These are phyloP conservation scores for Withania somnifera DNA, from an alignment of 305 asterid species.

Conservation along the genomic window DNA sequence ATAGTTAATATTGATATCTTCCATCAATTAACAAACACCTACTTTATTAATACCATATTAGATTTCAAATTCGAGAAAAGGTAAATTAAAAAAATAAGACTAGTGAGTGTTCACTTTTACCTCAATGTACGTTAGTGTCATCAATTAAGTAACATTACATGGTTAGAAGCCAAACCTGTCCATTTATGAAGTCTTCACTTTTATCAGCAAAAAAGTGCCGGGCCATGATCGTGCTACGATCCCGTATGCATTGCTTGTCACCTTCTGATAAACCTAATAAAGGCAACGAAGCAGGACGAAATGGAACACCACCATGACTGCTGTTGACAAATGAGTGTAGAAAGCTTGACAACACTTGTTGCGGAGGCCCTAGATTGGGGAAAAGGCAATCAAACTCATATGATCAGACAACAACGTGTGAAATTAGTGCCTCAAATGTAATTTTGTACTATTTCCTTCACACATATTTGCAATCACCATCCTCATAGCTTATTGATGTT, in stretches of 20 bases:
- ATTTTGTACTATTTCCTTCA: background rate
- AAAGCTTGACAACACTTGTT: conserved; percentile 81
- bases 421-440: background rate
- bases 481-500: background rate
- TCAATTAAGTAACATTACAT: conserved; percentile 1
- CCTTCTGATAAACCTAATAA: conserved; percentile 88
- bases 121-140: background rate
- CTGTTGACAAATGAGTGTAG: conserved; percentile 94
- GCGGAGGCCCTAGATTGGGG: conserved; percentile 79
- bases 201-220: conserved; percentile 96
- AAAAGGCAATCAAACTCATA: background rate
- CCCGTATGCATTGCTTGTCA: conserved; percentile 95
- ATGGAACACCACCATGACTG: conserved; percentile 63
- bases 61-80: background rate
- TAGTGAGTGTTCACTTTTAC: background rate
- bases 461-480: background rate
- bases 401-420: background rate
- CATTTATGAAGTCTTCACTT: conserved; percentile 77
- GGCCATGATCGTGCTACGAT: conserved; percentile 99
- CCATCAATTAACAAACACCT: background rate
- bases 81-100: background rate
- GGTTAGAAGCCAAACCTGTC: conserved; percentile 53
- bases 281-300: conserved; percentile 82
- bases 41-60: background rate
- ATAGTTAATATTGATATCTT: background rate